A percentile compares a stretch with the other conserved stretches of the same genome.
Conservation (phyloP, 768 basidiomycete species). For the Boletus rufocinnamomeus region DNA sequence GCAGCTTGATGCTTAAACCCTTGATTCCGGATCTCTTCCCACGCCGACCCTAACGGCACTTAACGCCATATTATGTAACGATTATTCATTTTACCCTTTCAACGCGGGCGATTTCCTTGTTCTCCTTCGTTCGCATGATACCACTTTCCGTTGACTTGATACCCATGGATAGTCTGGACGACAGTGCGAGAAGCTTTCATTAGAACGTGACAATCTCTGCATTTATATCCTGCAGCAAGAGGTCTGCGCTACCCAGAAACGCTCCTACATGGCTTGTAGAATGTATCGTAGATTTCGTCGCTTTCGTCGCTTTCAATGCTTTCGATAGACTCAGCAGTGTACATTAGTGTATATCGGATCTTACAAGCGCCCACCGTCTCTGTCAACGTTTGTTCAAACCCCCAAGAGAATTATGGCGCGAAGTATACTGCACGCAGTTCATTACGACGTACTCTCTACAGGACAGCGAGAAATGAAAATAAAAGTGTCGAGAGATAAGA, state of each 20-base stretch:
- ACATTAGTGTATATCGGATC: neutral
- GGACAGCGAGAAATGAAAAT: neutral
- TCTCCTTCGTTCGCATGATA: conserved; percentile 3
- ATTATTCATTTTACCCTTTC: neutral
- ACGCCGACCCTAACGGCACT: neutral
- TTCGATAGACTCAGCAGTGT: neutral
- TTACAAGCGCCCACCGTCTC: no score
- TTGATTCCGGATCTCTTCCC: neutral
- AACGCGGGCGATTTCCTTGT: neutral
- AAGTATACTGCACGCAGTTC: neutral
- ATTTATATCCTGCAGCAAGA: neutral
- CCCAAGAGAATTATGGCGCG: neutral
- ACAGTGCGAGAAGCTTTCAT: neutral
- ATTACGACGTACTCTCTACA: conserved; percentile 11
- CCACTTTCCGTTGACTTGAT: conserved; percentile 3
- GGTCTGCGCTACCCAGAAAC: neutral
- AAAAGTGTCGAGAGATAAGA: conserved; percentile 1
- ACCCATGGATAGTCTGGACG: neutral
- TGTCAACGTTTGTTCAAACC: no score
- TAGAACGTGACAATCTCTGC: neutral
- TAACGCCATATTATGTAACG: neutral
- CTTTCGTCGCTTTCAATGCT: neutral
- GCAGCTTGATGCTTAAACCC: neutral
- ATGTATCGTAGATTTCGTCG: neutral
- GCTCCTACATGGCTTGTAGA: neutral